Evolutionary conservation across 2,329 filamentous ascomycete genomes (phyloP), one percentile per base, ranked within the genome.

Genomic region (Elsinoe perseae): DNA sequence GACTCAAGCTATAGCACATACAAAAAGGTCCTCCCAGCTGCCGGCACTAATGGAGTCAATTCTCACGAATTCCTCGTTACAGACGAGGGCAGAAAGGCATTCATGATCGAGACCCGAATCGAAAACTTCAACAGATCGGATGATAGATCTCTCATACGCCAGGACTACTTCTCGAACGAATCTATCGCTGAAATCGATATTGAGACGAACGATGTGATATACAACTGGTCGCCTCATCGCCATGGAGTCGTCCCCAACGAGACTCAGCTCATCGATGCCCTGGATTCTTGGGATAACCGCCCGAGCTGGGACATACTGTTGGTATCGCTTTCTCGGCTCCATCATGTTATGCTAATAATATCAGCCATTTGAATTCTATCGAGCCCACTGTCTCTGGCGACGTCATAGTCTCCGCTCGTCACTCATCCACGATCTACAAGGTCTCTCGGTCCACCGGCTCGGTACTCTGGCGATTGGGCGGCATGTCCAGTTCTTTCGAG

Each of bases 401-500:
- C 56, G 73, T 69, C 43, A 40, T 73, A 20, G 60, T 73, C 12
- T 73, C 72, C 0, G 65, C 68, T 21, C 69, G 72, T 2, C 69
- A 71, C 56, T 69, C 68, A 4, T 67, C 70, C 57, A 64, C 65
- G 5, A 65, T 74, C 18, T 73, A 72, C 57, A 59, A 70, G 34
- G 64, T 74, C 25, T 69, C 66, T 5, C 67, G 69, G 2, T 46
- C 59, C 5, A 64, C 69, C 50, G 68, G 70, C 2, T 54, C 57
- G 6, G 67, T 73, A 23, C 62, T 72, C 32, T 74, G 71, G 72
- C 64, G 67, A n/a, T 61, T 73, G 3, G 67, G 68, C 23, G 70
- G 70, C 5, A 59, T 60, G 3, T 58, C 59, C 6, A 63, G 56
- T 14, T 60, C 67, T 50, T 69, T 70, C 56, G 50, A 57, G 4